Evolutionary conservation across 345 rosid species (phyloP).

Genomic region (Turnera subulata): DNA sequence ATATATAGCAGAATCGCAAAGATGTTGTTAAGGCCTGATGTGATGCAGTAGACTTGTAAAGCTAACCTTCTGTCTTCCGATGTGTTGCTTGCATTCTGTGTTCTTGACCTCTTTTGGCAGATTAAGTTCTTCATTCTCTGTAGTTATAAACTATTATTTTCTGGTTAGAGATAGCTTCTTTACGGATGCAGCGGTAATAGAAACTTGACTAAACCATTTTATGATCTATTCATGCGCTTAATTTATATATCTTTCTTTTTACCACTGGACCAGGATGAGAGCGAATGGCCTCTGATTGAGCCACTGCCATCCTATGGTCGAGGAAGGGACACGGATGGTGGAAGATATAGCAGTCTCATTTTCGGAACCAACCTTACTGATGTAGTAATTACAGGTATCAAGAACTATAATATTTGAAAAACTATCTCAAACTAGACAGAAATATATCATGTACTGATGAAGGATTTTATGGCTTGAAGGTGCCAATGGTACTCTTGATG

Average conservation of each 20-base stretch:
- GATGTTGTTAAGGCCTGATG: too few relatives aligned
- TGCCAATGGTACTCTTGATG: constrained; percentile 44
- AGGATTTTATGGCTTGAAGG: constrained; percentile 17
- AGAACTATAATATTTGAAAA: neutral
- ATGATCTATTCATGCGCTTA: neutral
- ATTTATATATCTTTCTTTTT: neutral
- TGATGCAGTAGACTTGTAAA: too few relatives aligned
- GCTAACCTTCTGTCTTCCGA: too few relatives aligned
- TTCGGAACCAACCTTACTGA: constrained; percentile 45
- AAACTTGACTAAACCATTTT: neutral
- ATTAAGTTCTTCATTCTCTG: too few relatives aligned
- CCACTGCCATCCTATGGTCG: constrained; percentile 50
- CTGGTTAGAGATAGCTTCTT: too few relatives aligned
- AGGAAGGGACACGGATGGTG: constrained; percentile 44
- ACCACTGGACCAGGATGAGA: constrained; percentile 26
- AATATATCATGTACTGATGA: neutral
- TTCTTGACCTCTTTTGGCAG: neutral
- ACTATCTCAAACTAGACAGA: neutral
- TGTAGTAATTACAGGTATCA: constrained; percentile 36
- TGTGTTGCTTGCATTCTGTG: neutral
- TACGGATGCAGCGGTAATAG: too few relatives aligned
- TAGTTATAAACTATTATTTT: too few relatives aligned
- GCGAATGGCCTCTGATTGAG: constrained; percentile 32
- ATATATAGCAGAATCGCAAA: too few relatives aligned
- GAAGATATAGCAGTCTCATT: constrained; percentile 41